Evolutionary conservation across 495 filamentous ascomycete species (phyloP).

Genomic region (Tuber calosporum): DNA sequence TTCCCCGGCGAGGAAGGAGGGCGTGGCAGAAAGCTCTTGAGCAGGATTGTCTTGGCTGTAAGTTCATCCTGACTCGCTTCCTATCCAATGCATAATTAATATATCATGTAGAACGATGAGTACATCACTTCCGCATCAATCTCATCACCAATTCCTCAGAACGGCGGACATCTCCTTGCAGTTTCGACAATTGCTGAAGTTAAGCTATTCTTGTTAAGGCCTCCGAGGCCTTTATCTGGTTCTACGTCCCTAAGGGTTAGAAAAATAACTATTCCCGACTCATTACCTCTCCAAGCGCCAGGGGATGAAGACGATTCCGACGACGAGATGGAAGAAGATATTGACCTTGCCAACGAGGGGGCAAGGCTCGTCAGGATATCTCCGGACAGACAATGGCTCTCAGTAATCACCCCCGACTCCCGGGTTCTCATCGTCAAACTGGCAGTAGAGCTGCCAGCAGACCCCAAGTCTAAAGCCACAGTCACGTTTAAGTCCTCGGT

Average conservation of each 20-base stretch:
- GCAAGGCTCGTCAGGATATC: slow-evolving; percentile 73
- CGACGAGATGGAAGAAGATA: slow-evolving; percentile 34
- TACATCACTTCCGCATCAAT: slow-evolving; percentile 76
- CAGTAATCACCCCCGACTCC: slow-evolving; percentile 86
- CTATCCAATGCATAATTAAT: slow-evolving; percentile 13
- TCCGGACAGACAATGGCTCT: slow-evolving; percentile 67
- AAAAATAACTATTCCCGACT: slow-evolving; percentile 56
- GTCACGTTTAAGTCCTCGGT: slow-evolving; percentile 47
- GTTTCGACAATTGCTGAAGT: slow-evolving; percentile 68
- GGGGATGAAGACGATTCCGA: slow-evolving; percentile 16
- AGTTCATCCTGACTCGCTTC: not conserved
- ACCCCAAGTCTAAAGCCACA: slow-evolving; percentile 52
- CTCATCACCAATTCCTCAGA: slow-evolving; percentile 43
- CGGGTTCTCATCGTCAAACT: slow-evolving; percentile 85
- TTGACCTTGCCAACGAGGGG: slow-evolving; percentile 48
- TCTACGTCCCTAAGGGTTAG: slow-evolving; percentile 55
- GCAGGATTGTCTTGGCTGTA: slow-evolving; percentile 42
- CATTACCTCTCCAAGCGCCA: slow-evolving; percentile 38
- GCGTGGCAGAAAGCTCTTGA: slow-evolving; percentile 42
- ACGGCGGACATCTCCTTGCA: slow-evolving; percentile 66
- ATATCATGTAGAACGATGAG: slow-evolving; percentile 52
- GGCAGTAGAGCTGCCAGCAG: slow-evolving; percentile 55
- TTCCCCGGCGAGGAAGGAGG: slow-evolving; percentile 45
- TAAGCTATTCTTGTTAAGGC: slow-evolving; percentile 65
- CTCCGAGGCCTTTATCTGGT: slow-evolving; percentile 42